phyloP scores from a whole-genome alignment of 164 flowering plant genomes.

The Dillenia turbinata region DNA sequence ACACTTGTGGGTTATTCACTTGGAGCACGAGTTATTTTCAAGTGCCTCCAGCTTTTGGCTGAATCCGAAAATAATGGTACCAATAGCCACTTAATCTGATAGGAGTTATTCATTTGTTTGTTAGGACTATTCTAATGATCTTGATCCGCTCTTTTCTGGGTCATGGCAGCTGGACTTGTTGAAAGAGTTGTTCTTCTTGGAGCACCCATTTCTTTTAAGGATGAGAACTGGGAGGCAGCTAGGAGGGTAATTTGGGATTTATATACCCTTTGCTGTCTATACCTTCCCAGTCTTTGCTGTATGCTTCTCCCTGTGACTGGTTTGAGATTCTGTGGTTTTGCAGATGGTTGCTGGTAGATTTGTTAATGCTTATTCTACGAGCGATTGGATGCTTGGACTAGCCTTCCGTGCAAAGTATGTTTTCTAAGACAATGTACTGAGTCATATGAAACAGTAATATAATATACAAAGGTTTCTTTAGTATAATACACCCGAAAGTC shows the following conservation, averaged over 20 bases:
- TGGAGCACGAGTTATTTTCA: slow-evolving; percentile 93
- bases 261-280: not conserved
- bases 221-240: slow-evolving; percentile 80
- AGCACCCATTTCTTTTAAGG: slow-evolving; percentile 79
- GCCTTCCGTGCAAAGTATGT: slow-evolving; percentile 94
- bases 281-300: not conserved
- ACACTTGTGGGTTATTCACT: slow-evolving; percentile 94
- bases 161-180: slow-evolving; percentile 59
- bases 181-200: slow-evolving; percentile 98
- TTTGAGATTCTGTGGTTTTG: slow-evolving; percentile 13
- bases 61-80: slow-evolving; percentile 36
- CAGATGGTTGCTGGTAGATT: slow-evolving; percentile 97
- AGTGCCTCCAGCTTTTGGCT: slow-evolving; percentile 80
- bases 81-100: no score
- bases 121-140: no score
- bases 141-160: not conserved
- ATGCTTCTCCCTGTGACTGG: not conserved
- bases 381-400: slow-evolving; percentile 93
- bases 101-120: no score
- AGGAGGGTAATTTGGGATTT: slow-evolving; percentile 52
- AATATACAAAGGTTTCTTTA: no score
- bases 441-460: no score
- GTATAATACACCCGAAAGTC: no score
- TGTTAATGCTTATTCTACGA: slow-evolving; percentile 77
- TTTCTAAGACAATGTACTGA: no score